A percentile compares a stretch with the other conserved stretches of the same genome.
Evolutionary conservation across 331 rosid genomes (phyloP).

Genomic region (Dryas integrifolia): DNA sequence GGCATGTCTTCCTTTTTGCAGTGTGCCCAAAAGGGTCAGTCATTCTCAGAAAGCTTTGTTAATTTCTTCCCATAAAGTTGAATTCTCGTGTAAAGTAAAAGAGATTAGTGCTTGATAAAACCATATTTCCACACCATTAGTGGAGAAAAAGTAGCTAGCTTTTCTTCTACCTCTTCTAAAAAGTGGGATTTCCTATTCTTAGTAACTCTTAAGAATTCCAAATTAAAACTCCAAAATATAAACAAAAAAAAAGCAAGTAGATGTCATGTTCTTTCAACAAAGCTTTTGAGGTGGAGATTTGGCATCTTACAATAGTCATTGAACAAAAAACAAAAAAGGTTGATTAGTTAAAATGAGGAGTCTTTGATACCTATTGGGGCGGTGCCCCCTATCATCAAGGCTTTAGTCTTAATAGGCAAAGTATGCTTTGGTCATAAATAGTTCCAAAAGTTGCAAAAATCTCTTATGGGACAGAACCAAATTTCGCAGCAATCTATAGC

Average conservation of each 20-base stretch:
- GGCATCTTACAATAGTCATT: conserved; percentile 53
- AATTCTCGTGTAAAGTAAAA: conserved; percentile 66
- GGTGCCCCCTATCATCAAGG: conserved; percentile 1
- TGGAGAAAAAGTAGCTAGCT: conserved; percentile 59
- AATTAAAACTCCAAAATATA: not conserved
- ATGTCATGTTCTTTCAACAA: conserved; percentile 50
- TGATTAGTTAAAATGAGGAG: not conserved
- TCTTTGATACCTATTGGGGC: too few relatives aligned
- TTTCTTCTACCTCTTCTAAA: conserved; percentile 44
- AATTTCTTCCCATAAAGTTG: conserved; percentile 38
- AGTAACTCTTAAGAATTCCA: conserved; percentile 63
- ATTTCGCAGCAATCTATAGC: not conserved
- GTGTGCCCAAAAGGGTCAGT: conserved; percentile 37
- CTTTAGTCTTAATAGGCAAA: not conserved
- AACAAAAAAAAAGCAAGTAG: conserved; percentile 32
- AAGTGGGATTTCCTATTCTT: conserved; percentile 73
- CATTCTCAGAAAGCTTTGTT: conserved; percentile 43
- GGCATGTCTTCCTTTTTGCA: conserved; percentile 52
- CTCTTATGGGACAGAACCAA: not conserved
- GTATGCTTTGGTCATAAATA: not conserved
- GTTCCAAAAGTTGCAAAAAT: not conserved
- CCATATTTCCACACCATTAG: conserved; percentile 46
- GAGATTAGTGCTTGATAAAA: conserved; percentile 36
- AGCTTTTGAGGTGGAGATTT: conserved; percentile 54
- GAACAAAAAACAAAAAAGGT: not conserved